A percentile compares a stretch with the other conserved stretches of the same genome.
Evolutionary conservation across 1,284 basidiomycete species (phyloP).

Genomic region (Filobasidium uniguttulatum): DNA sequence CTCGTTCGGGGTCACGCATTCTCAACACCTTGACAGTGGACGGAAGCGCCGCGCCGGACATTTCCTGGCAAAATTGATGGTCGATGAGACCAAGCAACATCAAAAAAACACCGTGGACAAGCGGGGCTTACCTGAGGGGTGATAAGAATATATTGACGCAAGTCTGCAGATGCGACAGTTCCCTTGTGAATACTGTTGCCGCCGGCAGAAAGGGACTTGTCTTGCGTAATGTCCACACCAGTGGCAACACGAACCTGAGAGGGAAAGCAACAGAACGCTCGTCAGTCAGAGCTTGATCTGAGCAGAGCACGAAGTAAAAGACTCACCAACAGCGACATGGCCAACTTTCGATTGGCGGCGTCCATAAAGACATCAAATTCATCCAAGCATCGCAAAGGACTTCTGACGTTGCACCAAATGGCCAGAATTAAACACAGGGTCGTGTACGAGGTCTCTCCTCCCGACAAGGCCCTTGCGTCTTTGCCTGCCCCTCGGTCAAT

Average conservation of each 20-base stretch:
- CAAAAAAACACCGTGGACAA: too few species aligned
- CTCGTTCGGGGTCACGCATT: conserved; percentile 28
- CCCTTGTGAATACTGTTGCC: background rate
- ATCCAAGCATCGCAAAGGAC: conserved; percentile 85
- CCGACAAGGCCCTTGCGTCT: conserved; percentile 63
- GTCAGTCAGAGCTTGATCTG: conserved; percentile 5
- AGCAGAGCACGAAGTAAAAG: background rate
- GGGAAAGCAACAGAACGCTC: conserved; percentile 8
- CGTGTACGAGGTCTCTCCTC: conserved; percentile 93
- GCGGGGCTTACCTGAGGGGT: conserved; percentile 47
- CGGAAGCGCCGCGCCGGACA: conserved; percentile 25
- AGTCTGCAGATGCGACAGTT: conserved; percentile 53
- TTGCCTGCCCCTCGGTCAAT: conserved; percentile 34
- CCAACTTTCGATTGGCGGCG: conserved; percentile 75
- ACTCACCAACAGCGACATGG: conserved; percentile 79
- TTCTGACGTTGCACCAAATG: conserved; percentile 88
- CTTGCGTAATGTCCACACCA: background rate
- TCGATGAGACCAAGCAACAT: background rate
- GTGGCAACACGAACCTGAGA: background rate
- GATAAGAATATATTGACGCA: conserved; percentile 83
- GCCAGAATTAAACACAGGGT: conserved; percentile 87
- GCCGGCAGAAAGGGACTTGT: conserved; percentile 2
- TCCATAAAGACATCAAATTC: conserved; percentile 92
- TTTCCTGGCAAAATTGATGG: conserved; percentile 20
- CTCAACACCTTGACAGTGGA: conserved; percentile 24